Evolutionary conservation across 2,329 filamentous ascomycete species (phyloP).

Genomic region (Alternaria dauci): DNA sequence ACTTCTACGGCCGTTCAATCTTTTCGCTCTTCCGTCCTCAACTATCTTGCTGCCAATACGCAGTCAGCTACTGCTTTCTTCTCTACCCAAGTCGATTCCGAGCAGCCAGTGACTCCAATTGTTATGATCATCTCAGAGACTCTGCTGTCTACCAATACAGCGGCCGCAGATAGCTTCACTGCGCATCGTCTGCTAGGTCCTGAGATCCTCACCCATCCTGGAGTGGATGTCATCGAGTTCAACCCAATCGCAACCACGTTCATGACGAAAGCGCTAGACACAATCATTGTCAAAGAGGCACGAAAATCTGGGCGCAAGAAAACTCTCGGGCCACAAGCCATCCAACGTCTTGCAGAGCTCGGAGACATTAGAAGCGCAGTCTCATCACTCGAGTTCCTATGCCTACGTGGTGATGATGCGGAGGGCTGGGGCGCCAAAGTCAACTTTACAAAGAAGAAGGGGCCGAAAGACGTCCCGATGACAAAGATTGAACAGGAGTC

Average conservation of each 20-base stretch:
- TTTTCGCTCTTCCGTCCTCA: conserved; percentile 76
- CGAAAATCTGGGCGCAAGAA: conserved; percentile 76
- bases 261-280: conserved; percentile 82
- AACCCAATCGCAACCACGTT: conserved; percentile 89
- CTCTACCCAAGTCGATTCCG: conserved; percentile 33
- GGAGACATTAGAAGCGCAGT: conserved; percentile 94
- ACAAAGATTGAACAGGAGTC: conserved; percentile 82
- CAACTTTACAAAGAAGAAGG: conserved; percentile 66
- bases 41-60: conserved; percentile 75
- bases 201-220: conserved; percentile 82
- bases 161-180: conserved; percentile 89
- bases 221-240: conserved; percentile 84
- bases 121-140: conserved; percentile 94
- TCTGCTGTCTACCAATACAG: conserved; percentile 82
- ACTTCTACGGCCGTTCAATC: conserved; percentile 56
- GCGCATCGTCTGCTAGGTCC: conserved; percentile 88
- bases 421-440: conserved; percentile 85
- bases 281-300: conserved; percentile 85
- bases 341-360: conserved; percentile 82
- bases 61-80: conserved; percentile 62
- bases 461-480: conserved; percentile 65
- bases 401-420: conserved; percentile 78
- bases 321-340: conserved; percentile 78
- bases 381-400: conserved; percentile 90
- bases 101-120: conserved; percentile 64